phyloP scores from a whole-genome alignment of 306 rosid genomes.

The Quillaja saponaria region DNA sequence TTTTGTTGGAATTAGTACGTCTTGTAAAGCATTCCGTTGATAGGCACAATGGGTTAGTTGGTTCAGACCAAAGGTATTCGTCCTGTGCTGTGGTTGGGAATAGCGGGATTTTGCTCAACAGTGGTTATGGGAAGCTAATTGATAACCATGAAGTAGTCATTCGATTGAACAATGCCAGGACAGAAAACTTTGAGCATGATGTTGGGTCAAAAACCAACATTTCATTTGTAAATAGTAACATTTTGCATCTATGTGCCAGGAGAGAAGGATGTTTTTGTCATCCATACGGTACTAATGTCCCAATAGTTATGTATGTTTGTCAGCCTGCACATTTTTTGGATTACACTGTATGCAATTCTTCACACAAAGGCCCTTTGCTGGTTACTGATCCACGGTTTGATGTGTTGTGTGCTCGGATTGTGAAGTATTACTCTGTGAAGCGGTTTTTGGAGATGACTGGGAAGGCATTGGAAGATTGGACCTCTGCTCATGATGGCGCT shows the following conservation, averaged over 20 bases:
- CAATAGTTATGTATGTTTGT: constrained; percentile 84
- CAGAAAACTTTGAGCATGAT: constrained; percentile 45
- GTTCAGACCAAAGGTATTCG: constrained; percentile 40
- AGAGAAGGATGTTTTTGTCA: constrained; percentile 85
- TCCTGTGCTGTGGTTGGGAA: constrained; percentile 94
- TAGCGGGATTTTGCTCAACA: constrained; percentile 83
- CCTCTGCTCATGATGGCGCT: constrained; percentile 66
- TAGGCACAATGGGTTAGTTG: constrained; percentile 29
- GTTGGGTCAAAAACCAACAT: constrained; percentile 84
- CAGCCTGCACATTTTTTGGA: constrained; percentile 92
- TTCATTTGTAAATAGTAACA: constrained; percentile 89
- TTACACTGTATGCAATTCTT: constrained; percentile 65
- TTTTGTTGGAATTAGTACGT: constrained; percentile 62
- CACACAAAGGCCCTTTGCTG: constrained; percentile 69
- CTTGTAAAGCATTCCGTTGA: constrained; percentile 58
- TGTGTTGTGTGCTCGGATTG: constrained; percentile 66
- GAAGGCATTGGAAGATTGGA: constrained; percentile 71
- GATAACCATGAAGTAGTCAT: constrained; percentile 81
- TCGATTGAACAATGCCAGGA: constrained; percentile 82
- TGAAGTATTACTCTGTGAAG: constrained; percentile 89
- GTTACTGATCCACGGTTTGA: constrained; percentile 89
- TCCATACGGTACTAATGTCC: constrained; percentile 73
- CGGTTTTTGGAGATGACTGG: constrained; percentile 69
- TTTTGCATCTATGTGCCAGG: constrained; percentile 83
- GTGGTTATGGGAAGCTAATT: constrained; percentile 55